phyloP scores from a whole-genome alignment of 495 filamentous ascomycete species.

The Tetracladium marchalianum region DNA sequence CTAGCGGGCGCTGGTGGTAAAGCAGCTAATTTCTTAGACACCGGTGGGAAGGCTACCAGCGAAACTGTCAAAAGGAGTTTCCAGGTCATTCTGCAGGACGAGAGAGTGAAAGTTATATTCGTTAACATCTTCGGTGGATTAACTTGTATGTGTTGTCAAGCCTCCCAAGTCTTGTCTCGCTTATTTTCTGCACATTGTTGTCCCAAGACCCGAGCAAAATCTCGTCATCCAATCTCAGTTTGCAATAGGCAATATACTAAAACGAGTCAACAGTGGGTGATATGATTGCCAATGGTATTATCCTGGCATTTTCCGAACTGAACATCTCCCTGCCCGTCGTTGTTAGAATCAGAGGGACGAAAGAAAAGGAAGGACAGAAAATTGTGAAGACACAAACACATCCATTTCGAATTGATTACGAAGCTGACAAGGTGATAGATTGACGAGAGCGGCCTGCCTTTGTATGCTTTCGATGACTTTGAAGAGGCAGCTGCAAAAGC shows the following conservation, averaged over 20 bases:
- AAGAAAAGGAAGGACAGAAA: conserved; percentile 64
- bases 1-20: conserved; percentile 53
- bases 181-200: too few species aligned
- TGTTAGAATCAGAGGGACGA: conserved; percentile 75
- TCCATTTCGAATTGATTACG: not conserved
- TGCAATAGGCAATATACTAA: too few species aligned
- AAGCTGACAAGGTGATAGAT: conserved; percentile 35
- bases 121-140: conserved; percentile 90
- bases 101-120: conserved; percentile 62
- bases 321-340: conserved; percentile 65
- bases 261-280: conserved; percentile 37
- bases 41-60: conserved; percentile 82
- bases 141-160: conserved; percentile 30
- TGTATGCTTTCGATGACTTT: conserved; percentile 75
- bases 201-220: too few species aligned
- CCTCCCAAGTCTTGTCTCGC: too few species aligned
- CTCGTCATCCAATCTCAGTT: too few species aligned
- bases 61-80: conserved; percentile 74
- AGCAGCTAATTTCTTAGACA: conserved; percentile 79
- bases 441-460: conserved; percentile 57
- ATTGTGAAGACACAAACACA: conserved; percentile 38
- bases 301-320: conserved; percentile 68
- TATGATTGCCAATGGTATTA: conserved; percentile 81
- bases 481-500: conserved; percentile 69
- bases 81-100: conserved; percentile 57